Percentiles rank a stretch among this genome's conserved stretches.
Conservation (phyloP, 805 yeast genomes). For the Myxozyma mucilagina region DNA sequence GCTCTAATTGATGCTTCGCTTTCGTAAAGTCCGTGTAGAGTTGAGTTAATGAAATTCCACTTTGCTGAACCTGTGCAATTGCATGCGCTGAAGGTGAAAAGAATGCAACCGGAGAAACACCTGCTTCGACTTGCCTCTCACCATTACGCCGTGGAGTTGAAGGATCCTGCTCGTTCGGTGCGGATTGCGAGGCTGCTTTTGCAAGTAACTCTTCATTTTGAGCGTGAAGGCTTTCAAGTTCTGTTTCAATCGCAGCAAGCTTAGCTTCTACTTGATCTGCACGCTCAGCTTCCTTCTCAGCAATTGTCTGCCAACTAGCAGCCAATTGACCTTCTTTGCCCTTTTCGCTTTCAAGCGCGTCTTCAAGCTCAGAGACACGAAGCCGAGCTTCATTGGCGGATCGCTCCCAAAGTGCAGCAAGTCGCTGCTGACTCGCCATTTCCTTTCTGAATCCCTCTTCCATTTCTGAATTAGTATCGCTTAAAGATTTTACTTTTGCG, state of each 20-base stretch:
- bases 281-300: conserved; percentile 43
- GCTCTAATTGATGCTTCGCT: conserved; percentile 63
- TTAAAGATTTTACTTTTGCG: conserved; percentile 49
- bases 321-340: conserved; percentile 43
- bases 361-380: conserved; percentile 57
- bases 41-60: conserved; percentile 62
- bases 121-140: neutral
- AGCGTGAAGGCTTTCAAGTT: conserved; percentile 39
- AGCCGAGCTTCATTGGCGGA: conserved; percentile 53
- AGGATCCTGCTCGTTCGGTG: conserved; percentile 11
- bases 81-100: conserved; percentile 62
- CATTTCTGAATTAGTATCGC: conserved; percentile 46
- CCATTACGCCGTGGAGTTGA: conserved; percentile 24
- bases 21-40: conserved; percentile 63
- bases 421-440: conserved; percentile 60
- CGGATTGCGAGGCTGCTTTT: neutral
- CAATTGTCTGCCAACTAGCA: conserved; percentile 42
- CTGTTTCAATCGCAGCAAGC: conserved; percentile 48
- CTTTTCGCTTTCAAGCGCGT: conserved; percentile 47
- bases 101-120: conserved; percentile 31
- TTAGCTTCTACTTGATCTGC: conserved; percentile 44
- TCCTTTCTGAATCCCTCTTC: conserved; percentile 58
- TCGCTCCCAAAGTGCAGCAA: conserved; percentile 57
- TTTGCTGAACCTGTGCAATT: conserved; percentile 48
- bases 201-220: conserved; percentile 13